Percentiles rank a stretch among this genome's conserved stretches.
These are phyloP conservation scores for Aspergillus pseudoviridinutans DNA, from an alignment of 2,329 filamentous ascomycete genomes.

Conservation along the genomic window DNA sequence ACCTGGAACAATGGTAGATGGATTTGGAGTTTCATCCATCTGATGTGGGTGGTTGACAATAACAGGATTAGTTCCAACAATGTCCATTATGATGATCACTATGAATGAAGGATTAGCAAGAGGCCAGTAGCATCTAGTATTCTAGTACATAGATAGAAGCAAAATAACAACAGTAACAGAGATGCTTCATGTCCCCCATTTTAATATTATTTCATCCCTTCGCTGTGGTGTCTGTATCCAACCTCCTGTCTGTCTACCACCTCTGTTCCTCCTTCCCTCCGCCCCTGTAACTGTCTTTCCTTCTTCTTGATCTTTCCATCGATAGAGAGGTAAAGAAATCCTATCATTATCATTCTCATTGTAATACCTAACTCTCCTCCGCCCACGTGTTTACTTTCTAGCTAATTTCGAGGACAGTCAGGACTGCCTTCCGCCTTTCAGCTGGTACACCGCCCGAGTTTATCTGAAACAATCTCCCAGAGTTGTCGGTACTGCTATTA, in stretches of 20 bases:
- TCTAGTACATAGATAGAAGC: not conserved
- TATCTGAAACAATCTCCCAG: constrained; percentile 6
- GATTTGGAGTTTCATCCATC: not conserved
- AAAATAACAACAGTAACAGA: not conserved
- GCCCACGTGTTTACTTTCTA: constrained; percentile 1
- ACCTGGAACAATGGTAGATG: not conserved
- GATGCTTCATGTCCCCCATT: too few relatives aligned
- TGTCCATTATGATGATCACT: not conserved
- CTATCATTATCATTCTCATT: not conserved
- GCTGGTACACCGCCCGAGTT: constrained; percentile 2
- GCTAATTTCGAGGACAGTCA: not conserved
- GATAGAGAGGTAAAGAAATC: too few relatives aligned
- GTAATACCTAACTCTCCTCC: not conserved
- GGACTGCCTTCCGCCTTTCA: not conserved
- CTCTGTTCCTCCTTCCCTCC: not conserved
- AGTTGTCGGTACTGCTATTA: not conserved
- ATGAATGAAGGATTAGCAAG: not conserved
- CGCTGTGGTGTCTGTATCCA: not conserved
- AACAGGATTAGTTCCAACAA: not conserved
- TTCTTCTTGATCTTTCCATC: not conserved
- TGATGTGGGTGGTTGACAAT: not conserved
- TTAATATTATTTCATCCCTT: not conserved
- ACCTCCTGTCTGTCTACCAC: not conserved
- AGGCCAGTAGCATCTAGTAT: too few relatives aligned
- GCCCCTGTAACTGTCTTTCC: not conserved